These are phyloP conservation scores for Rhamnella rubrinervis DNA, from an alignment of 331 rosid species.

Conservation along the genomic window DNA sequence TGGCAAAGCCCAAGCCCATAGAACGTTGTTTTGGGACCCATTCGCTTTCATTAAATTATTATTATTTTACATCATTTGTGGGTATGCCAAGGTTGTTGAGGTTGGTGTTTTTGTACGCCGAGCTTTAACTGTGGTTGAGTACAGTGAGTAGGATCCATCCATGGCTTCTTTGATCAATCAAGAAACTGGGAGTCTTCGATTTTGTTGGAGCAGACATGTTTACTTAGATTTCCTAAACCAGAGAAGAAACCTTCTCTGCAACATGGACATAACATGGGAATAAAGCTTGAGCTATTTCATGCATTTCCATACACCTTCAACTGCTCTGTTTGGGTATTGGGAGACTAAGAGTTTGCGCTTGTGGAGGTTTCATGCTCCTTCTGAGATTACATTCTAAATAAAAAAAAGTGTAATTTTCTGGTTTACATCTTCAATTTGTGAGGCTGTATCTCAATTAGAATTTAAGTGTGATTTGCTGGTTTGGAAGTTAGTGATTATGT, in stretches of 20 bases:
- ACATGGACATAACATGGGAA: slow-evolving; percentile 72
- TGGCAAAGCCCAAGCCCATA: too few species aligned
- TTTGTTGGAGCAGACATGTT: slow-evolving; percentile 99
- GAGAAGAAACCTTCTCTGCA: slow-evolving; percentile 91
- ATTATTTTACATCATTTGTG: too few species aligned
- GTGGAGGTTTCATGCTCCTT: slow-evolving; percentile 43
- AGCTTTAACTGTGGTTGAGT: slow-evolving; percentile 93
- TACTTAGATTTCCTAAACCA: slow-evolving; percentile 89
- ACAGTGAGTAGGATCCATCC: slow-evolving; percentile 78
- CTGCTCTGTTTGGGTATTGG: slow-evolving; percentile 88
- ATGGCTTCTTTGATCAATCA: slow-evolving; percentile 91
- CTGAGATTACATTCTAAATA: too few species aligned
- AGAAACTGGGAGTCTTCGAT: slow-evolving; percentile 95
- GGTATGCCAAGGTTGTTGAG: slow-evolving; percentile 89
- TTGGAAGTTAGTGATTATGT: too few species aligned
- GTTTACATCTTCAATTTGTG: too few species aligned
- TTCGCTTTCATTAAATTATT: too few species aligned
- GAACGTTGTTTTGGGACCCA: too few species aligned
- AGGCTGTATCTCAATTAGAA: too few species aligned
- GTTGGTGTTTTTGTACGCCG: slow-evolving; percentile 97
- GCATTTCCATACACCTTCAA: slow-evolving; percentile 98
- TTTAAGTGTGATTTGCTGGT: too few species aligned
- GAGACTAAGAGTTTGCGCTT: slow-evolving; percentile 97
- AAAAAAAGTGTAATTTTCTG: too few species aligned
- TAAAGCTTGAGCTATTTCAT: slow-evolving; percentile 94